Percentiles rank a stretch among this genome's conserved stretches.
phyloP scores from a whole-genome alignment of 2,329 filamentous ascomycete species.

The Leptographium galeiforme region DNA sequence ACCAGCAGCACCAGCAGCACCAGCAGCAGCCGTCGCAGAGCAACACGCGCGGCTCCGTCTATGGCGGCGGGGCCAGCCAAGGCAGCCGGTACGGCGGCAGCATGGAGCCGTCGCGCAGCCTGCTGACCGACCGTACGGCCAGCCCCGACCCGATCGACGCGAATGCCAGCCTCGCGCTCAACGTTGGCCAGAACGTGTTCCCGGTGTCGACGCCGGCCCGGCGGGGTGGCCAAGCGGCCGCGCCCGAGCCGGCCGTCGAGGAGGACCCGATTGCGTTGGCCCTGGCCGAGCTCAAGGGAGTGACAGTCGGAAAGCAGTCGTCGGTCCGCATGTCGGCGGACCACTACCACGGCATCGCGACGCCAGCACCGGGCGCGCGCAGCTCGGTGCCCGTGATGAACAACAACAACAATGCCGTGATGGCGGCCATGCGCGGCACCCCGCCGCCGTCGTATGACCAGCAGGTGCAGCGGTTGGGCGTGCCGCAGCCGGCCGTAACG shows the following conservation, averaged over 20 bases:
- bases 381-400: conserved; percentile 11
- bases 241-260: conserved; percentile 49
- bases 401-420: conserved; percentile 27
- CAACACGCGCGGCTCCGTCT: conserved; percentile 1
- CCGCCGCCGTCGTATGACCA: conserved; percentile 81
- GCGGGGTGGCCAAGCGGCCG: conserved; percentile 17
- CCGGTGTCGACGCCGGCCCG: conserved; percentile 65
- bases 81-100: background rate
- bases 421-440: conserved; percentile 53
- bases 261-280: conserved; percentile 89
- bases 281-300: conserved; percentile 81
- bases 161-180: conserved; percentile 81
- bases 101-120: conserved; percentile 19
- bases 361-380: conserved; percentile 50
- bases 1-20: conserved; percentile 1
- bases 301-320: conserved; percentile 62
- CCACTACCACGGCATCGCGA: conserved; percentile 83
- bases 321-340: conserved; percentile 84
- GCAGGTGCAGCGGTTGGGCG: conserved; percentile 65
- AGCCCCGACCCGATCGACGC: conserved; percentile 85
- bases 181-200: conserved; percentile 92
- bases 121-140: conserved; percentile 29
- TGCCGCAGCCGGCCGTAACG: conserved; percentile 84
- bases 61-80: conserved; percentile 2
- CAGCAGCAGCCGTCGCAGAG: background rate